Evolutionary conservation across 1,139 yeast genomes (phyloP).

Genomic region (Maudiozyma humilis): DNA sequence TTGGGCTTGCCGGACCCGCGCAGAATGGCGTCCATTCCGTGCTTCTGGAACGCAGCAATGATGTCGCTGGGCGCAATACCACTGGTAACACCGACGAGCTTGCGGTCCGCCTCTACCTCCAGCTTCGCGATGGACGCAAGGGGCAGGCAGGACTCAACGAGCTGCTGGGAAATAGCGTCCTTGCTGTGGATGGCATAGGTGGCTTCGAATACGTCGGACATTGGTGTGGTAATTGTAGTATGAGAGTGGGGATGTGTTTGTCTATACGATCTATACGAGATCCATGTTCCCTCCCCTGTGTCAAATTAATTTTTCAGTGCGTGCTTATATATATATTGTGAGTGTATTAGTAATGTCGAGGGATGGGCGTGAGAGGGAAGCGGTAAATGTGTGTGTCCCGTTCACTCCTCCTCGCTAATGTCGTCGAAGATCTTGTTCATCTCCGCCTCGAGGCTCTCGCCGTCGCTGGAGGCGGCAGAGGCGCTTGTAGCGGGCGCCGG

Average conservation of each 20-base stretch:
- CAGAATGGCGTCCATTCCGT: constrained; percentile 80
- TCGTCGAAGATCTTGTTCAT: constrained; percentile 26
- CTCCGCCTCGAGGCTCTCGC: constrained; percentile 29
- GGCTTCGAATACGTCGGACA: constrained; percentile 19
- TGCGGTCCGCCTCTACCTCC: not conserved
- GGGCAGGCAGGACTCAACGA: constrained; percentile 19
- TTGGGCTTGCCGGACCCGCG: constrained; percentile 86
- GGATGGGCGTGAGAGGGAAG: not conserved
- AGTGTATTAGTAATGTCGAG: too few relatives aligned
- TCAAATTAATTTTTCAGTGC: not conserved
- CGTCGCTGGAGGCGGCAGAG: constrained; percentile 24
- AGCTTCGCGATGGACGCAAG: constrained; percentile 4
- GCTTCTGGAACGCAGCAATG: constrained; percentile 17
- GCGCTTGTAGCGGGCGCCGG: not conserved
- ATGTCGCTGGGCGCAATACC: constrained; percentile 25
- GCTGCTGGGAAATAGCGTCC: constrained; percentile 18
- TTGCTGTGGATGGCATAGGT: constrained; percentile 29
- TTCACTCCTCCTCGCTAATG: constrained; percentile 24
- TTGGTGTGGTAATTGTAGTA: not conserved
- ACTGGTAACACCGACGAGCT: constrained; percentile 22
- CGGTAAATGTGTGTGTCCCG: not conserved
- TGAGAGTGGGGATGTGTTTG: constrained; percentile 10
- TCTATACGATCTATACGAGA: too few relatives aligned
- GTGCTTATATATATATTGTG: not conserved
- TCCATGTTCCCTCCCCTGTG: not conserved